A percentile compares a stretch with the other conserved stretches of the same genome.
Evolutionary conservation across 768 basidiomycete genomes (phyloP).

Genomic region (Mrakia frigida): DNA sequence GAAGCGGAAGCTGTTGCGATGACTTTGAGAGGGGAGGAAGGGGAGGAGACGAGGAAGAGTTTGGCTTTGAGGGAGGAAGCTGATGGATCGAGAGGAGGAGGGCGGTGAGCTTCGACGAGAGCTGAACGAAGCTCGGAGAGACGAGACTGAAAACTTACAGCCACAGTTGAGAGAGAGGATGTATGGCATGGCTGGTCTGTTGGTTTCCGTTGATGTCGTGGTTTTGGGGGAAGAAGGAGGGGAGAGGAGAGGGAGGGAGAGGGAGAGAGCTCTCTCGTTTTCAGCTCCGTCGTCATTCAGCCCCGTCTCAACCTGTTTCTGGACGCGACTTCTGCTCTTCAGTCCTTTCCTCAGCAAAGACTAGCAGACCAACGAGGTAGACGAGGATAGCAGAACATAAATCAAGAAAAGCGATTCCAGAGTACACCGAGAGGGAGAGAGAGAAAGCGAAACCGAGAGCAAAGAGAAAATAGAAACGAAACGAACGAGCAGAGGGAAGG

Average conservation of each 20-base stretch:
- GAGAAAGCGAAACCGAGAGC: not conserved
- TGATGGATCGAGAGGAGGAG: not conserved
- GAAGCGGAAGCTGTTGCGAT: constrained; percentile 37
- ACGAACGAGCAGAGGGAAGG: not conserved
- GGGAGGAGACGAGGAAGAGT: constrained; percentile 50
- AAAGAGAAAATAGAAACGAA: not conserved
- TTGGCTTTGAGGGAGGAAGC: constrained; percentile 75
- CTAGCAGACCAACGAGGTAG: no score
- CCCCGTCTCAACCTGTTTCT: no score
- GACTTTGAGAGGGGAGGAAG: constrained; percentile 35
- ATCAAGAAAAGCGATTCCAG: not conserved
- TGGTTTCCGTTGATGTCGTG: not conserved
- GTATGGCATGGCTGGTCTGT: constrained; percentile 3
- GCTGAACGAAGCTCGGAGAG: not conserved
- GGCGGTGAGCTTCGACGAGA: not conserved
- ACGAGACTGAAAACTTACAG: not conserved
- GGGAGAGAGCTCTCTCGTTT: not conserved
- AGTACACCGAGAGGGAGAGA: constrained; percentile 1
- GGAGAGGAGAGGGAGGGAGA: not conserved
- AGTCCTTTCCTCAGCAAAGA: no score
- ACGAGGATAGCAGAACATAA: not conserved
- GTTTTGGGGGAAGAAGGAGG: not conserved
- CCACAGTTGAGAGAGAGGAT: constrained; percentile 28
- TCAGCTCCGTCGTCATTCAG: no score
- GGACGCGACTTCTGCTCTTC: no score